Evolutionary conservation across 768 basidiomycete species (phyloP).

Genomic region (Auriscalpium vulgare): DNA sequence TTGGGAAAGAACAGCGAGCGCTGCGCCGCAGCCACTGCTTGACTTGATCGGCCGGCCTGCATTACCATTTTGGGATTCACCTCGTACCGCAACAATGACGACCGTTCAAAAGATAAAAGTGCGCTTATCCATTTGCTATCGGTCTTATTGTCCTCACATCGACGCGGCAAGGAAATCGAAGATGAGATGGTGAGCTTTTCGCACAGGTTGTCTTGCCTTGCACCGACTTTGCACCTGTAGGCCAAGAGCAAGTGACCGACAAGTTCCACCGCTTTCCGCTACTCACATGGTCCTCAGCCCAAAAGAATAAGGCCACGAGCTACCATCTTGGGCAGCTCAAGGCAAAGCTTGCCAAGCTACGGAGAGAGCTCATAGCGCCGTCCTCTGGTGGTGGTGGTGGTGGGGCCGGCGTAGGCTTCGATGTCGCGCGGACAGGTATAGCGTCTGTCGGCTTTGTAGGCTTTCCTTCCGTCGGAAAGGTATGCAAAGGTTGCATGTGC

Average conservation of each 20-base stretch:
- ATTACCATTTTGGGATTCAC: constrained; percentile 1
- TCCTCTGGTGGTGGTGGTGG: constrained; percentile 75
- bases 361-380: constrained; percentile 85
- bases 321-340: constrained; percentile 96
- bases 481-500: constrained; percentile 18
- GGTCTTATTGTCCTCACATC: constrained; percentile 14
- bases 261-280: neutral
- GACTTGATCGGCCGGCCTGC: neutral
- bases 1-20: neutral
- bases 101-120: constrained; percentile 90
- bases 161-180: constrained; percentile 68
- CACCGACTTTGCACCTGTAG: constrained; percentile 32
- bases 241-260: constrained; percentile 59
- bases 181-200: constrained; percentile 80
- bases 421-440: constrained; percentile 96
- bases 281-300: constrained; percentile 43
- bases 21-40: too few relatives aligned
- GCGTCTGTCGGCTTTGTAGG: constrained; percentile 93
- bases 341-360: constrained; percentile 95
- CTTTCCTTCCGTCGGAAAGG: constrained; percentile 94
- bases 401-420: constrained; percentile 87
- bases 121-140: constrained; percentile 8
- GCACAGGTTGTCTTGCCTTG: constrained; percentile 7
- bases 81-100: constrained; percentile 48
- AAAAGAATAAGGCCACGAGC: constrained; percentile 94